phyloP scores from a whole-genome alignment of 106 monocot genomes.

The Ottelia alismoides region DNA sequence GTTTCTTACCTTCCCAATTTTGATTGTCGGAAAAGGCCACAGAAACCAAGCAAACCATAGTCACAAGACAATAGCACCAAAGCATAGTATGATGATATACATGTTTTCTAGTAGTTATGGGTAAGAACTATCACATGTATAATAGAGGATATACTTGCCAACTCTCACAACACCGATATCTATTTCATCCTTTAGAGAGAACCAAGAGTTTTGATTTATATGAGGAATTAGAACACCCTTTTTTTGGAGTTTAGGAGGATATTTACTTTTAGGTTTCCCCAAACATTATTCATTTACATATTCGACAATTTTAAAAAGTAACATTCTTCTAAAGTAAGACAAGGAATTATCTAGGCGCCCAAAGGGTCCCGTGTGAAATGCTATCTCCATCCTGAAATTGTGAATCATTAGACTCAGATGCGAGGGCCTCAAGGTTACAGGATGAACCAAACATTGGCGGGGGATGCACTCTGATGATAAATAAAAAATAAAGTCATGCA shows the following conservation, averaged over 20 bases:
- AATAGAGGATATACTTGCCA: background rate
- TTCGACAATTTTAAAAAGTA: background rate
- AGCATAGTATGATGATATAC: too few species aligned
- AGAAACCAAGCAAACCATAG: too few species aligned
- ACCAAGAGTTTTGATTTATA: too few species aligned
- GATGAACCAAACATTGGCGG: slow-evolving; percentile 80
- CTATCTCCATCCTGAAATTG: slow-evolving; percentile 34
- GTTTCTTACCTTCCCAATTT: too few species aligned
- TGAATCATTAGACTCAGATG: slow-evolving; percentile 34
- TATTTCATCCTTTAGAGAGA: background rate
- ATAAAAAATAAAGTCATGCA: too few species aligned
- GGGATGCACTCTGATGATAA: slow-evolving; percentile 59
- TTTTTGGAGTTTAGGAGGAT: background rate
- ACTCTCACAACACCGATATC: background rate
- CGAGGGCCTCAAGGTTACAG: slow-evolving; percentile 51
- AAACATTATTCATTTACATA: background rate
- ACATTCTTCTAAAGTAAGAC: background rate
- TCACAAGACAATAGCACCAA: too few species aligned
- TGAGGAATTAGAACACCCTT: too few species aligned
- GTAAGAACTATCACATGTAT: too few species aligned
- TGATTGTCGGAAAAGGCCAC: too few species aligned
- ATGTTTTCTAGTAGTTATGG: too few species aligned
- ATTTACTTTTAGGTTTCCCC: background rate
- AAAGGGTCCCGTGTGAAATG: slow-evolving; percentile 18
- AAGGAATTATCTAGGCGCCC: slow-evolving; percentile 22